Conservation (phyloP, 169 alveolate genomes). For the Cryptosporidium canis region DNA sequence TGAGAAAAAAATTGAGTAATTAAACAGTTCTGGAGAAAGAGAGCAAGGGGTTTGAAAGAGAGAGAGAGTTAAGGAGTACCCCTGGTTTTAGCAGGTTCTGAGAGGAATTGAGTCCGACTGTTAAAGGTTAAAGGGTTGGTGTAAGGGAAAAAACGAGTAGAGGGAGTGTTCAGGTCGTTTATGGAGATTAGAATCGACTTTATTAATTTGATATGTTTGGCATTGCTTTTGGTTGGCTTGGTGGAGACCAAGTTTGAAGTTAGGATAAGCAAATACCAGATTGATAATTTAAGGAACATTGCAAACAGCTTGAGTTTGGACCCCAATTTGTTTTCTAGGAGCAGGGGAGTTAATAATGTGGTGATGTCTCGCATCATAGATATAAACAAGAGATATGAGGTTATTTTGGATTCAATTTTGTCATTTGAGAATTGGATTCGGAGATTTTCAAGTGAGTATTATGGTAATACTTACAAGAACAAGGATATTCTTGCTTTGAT, state of each 20-base stretch:
- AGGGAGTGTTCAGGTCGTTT: neutral
- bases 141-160: neutral
- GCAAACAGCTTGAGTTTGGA: neutral
- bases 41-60: too few relatives aligned
- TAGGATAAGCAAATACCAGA: neutral
- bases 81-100: too few relatives aligned
- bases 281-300: neutral
- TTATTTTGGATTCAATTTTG: neutral
- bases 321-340: neutral
- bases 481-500: neutral
- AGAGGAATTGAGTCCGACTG: too few relatives aligned
- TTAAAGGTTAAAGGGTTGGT: neutral
- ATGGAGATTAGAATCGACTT: neutral
- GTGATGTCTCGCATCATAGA: neutral
- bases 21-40: neutral
- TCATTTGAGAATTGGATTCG: conserved; percentile 4
- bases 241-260: neutral
- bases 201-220: neutral
- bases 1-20: neutral
- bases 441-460: conserved; percentile 2
- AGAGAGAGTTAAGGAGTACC: too few relatives aligned
- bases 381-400: neutral
- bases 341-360: neutral
- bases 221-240: neutral
- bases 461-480: neutral